Conservation (phyloP, 2,329 filamentous ascomycete species). For the Fusarium verrucosum region DNA sequence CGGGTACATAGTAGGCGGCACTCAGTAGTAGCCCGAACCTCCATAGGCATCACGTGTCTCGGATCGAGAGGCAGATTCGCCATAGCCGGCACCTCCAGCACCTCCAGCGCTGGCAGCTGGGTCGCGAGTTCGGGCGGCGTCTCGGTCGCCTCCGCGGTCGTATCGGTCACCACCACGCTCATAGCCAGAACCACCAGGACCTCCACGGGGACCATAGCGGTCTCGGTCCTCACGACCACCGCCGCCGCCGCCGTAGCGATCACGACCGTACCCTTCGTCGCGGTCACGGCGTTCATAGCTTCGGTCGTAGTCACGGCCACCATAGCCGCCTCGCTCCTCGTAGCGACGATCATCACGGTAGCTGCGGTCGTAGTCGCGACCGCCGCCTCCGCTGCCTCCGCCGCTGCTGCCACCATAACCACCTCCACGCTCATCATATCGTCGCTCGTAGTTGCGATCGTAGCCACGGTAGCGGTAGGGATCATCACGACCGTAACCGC, state of each 20-base stretch:
- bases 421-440: conserved; percentile 59
- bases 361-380: conserved; percentile 62
- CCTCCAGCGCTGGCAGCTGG: conserved; percentile 49
- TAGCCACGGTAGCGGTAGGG: conserved; percentile 65
- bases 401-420: conserved; percentile 51
- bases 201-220: conserved; percentile 52
- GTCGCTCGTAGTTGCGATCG: conserved; percentile 55
- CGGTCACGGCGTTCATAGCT: conserved; percentile 61
- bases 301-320: conserved; percentile 68
- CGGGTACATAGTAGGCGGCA: conserved; percentile 30
- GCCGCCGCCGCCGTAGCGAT: conserved; percentile 48
- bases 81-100: conserved; percentile 51
- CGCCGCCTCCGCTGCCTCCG: conserved; percentile 47
- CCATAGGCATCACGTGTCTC: conserved; percentile 57
- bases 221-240: conserved; percentile 58
- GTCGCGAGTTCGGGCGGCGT: conserved; percentile 53
- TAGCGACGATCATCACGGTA: conserved; percentile 59
- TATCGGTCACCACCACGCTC: conserved; percentile 57
- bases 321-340: conserved; percentile 55
- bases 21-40: conserved; percentile 49
- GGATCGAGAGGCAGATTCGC: conserved; percentile 54
- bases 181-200: conserved; percentile 55
- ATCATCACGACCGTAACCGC: conserved; percentile 62
- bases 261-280: conserved; percentile 52
- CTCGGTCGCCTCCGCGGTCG: conserved; percentile 57